Evolutionary conservation across 306 rosid genomes (phyloP).

Genomic region (Pyrus bretschneideri): DNA sequence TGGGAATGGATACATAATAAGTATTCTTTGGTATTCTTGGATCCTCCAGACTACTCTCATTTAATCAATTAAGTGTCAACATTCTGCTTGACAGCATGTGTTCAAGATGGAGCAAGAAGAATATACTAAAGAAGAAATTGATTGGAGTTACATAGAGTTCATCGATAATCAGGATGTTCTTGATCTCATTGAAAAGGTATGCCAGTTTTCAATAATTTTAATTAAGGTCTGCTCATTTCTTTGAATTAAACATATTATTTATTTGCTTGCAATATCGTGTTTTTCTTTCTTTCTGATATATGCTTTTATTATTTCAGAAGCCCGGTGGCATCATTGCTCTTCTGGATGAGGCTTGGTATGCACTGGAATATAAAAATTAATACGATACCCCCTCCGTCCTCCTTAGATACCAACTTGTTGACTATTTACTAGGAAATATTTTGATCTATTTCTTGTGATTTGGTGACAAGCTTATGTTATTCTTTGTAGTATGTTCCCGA

Average conservation of each 20-base stretch:
- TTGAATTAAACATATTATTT: not conserved
- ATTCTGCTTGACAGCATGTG: conserved; percentile 62
- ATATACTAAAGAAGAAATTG: conserved; percentile 83
- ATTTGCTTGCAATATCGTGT: not conserved
- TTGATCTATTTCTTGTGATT: conserved; percentile 19
- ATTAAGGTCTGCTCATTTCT: not conserved
- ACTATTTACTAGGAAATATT: not conserved
- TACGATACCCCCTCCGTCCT: conserved; percentile 5
- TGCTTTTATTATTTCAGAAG: conserved; percentile 56
- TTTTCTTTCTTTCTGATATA: conserved; percentile 26
- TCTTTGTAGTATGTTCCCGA: conserved; percentile 93
- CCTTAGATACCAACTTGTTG: not conserved
- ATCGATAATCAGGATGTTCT: conserved; percentile 92
- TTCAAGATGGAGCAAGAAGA: conserved; percentile 99
- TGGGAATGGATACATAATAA: conserved; percentile 18
- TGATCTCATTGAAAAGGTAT: conserved; percentile 90
- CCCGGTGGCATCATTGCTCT: conserved; percentile 97
- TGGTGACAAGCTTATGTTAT: conserved; percentile 28
- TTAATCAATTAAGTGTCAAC: conserved; percentile 8
- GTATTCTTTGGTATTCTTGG: conserved; percentile 13
- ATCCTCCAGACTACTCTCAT: conserved; percentile 10
- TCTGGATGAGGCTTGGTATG: conserved; percentile 98
- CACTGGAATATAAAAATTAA: conserved; percentile 9
- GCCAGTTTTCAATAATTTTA: conserved; percentile 18
- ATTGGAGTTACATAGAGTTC: conserved; percentile 96